These are phyloP conservation scores for Leptographium radiaticola DNA, from an alignment of 2,329 filamentous ascomycete genomes.

Conservation along the genomic window DNA sequence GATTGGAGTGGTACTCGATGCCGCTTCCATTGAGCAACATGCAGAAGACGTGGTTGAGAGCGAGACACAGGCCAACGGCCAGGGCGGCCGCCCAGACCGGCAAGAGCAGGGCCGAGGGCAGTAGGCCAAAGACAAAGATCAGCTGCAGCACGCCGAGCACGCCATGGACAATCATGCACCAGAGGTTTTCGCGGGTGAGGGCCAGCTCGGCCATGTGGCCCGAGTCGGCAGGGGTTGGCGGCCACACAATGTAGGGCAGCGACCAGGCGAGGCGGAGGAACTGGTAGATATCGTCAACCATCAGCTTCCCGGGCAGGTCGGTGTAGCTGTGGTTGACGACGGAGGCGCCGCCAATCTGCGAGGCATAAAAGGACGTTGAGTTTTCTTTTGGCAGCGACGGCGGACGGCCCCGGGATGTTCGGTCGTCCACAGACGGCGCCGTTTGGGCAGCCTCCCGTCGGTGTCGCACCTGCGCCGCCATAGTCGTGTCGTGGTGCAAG, in stretches of 20 bases:
- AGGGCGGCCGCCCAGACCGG: conserved; percentile 33
- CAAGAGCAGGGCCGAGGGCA: conserved; percentile 37
- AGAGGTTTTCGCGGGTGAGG: conserved; percentile 41
- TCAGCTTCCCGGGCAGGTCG: conserved; percentile 36
- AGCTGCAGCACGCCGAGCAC: conserved; percentile 47
- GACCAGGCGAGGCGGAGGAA: conserved; percentile 42
- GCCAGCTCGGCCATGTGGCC: conserved; percentile 51
- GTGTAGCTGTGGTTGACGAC: conserved; percentile 51
- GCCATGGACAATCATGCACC: conserved; percentile 42
- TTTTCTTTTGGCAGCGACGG: background rate
- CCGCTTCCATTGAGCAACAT: conserved; percentile 39
- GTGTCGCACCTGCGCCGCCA: too few species aligned
- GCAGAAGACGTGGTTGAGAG: conserved; percentile 38
- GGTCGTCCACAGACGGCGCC: too few species aligned
- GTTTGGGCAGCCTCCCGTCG: background rate
- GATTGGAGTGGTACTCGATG: conserved; percentile 37
- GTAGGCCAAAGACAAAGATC: conserved; percentile 42
- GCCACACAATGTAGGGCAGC: conserved; percentile 48
- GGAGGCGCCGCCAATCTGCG: conserved; percentile 42
- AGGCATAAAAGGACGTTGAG: conserved; percentile 36
- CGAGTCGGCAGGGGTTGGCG: conserved; percentile 37
- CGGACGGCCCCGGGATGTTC: background rate
- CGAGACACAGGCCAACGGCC: conserved; percentile 29
- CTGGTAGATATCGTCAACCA: conserved; percentile 39
- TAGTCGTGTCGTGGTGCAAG: too few species aligned